A percentile compares a stretch with the other conserved stretches of the same genome.
Evolutionary conservation across 2,329 filamentous ascomycete species (phyloP).

Genomic region (Chaetomiaceae sp.): DNA sequence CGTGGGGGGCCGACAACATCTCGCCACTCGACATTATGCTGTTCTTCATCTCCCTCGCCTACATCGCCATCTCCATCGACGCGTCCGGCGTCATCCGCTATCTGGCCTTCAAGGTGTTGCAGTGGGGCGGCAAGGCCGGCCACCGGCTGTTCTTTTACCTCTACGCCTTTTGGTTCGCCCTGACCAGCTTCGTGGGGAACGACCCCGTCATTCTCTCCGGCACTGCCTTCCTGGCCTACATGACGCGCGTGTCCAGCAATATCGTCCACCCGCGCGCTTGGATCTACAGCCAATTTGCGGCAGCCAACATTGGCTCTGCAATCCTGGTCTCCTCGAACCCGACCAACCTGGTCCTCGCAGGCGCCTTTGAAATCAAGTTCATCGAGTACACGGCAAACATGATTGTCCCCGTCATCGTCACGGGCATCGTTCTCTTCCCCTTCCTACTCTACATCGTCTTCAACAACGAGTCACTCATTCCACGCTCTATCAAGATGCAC

Average conservation of each 20-base stretch:
- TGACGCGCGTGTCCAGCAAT: conserved; percentile 70
- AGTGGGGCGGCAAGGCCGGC: conserved; percentile 62
- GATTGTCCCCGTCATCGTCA: conserved; percentile 66
- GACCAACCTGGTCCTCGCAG: conserved; percentile 69
- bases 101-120: conserved; percentile 64
- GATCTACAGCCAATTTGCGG: conserved; percentile 67
- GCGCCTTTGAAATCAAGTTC: conserved; percentile 67
- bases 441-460: conserved; percentile 68
- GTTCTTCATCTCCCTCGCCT: conserved; percentile 69
- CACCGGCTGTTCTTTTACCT: conserved; percentile 67
- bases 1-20: conserved; percentile 60
- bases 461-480: conserved; percentile 58
- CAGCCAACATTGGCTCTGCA: conserved; percentile 69
- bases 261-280: conserved; percentile 66
- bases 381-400: conserved; percentile 73
- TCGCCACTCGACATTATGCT: conserved; percentile 67
- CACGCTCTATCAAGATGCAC: conserved; percentile 62
- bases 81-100: conserved; percentile 68
- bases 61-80: conserved; percentile 73
- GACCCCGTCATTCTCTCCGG: conserved; percentile 72
- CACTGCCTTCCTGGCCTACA: conserved; percentile 70
- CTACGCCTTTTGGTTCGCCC: conserved; percentile 64
- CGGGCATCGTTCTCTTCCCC: conserved; percentile 62
- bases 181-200: conserved; percentile 67
- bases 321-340: conserved; percentile 75